Percentiles rank a stretch among this genome's conserved stretches.
phyloP scores from a whole-genome alignment of 1,284 basidiomycete genomes.

The Microbotryum intermedium region DNA sequence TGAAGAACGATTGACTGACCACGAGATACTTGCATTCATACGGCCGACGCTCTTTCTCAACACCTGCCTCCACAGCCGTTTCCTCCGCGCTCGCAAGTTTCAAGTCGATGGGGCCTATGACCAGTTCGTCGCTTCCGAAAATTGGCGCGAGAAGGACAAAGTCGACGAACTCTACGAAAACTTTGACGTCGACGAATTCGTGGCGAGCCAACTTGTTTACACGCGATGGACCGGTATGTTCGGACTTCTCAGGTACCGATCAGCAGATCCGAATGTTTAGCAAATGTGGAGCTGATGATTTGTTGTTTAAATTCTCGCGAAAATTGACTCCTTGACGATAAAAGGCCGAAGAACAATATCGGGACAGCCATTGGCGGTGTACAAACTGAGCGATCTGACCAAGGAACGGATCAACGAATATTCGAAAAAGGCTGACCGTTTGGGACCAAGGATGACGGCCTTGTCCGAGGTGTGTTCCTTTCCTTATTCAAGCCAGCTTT shows the following conservation, averaged over 20 bases:
- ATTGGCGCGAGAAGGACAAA: slow-evolving; percentile 55
- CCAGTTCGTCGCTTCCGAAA: slow-evolving; percentile 56
- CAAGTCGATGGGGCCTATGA: slow-evolving; percentile 55
- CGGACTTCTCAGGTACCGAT: too few relatives aligned
- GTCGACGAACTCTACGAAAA: slow-evolving; percentile 54
- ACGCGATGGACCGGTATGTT: too few relatives aligned
- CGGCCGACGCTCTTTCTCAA: too few relatives aligned
- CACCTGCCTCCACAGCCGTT: slow-evolving; percentile 48
- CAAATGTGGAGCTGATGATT: slow-evolving; percentile 47
- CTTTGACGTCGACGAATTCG: slow-evolving; percentile 54
- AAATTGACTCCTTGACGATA: too few relatives aligned
- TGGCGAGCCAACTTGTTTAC: too few relatives aligned
- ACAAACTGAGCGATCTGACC: slow-evolving; percentile 51
- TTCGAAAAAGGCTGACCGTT: slow-evolving; percentile 48
- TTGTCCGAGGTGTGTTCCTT: slow-evolving; percentile 9
- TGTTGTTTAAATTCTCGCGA: background rate
- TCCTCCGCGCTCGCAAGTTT: slow-evolving; percentile 61
- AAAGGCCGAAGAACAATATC: slow-evolving; percentile 42
- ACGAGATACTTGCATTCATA: too few relatives aligned
- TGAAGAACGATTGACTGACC: too few relatives aligned
- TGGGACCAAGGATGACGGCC: slow-evolving; percentile 61
- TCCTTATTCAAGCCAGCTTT: too few relatives aligned
- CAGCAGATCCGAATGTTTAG: too few relatives aligned
- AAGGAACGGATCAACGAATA: slow-evolving; percentile 52
- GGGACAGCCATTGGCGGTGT: slow-evolving; percentile 64